These are phyloP conservation scores for Phytopythium oedochilum DNA, from an alignment of 352 stramenopile genomes.

Conservation along the genomic window DNA sequence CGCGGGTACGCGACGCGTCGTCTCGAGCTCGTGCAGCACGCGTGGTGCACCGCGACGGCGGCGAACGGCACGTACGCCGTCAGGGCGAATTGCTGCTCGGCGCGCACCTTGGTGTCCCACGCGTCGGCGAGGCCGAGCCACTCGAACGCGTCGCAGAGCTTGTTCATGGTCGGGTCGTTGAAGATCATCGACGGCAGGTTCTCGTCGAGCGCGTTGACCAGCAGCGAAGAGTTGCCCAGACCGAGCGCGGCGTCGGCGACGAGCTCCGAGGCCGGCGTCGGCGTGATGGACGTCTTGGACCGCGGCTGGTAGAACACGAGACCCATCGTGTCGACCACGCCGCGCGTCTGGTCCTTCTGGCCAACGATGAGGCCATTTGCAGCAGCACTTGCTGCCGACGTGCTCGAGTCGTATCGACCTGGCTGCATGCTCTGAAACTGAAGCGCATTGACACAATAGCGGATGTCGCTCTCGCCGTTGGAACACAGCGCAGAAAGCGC, in stretches of 20 bases:
- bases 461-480: conserved; percentile 89
- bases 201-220: conserved; percentile 87
- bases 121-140: conserved; percentile 80
- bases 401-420: neutral
- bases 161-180: conserved; percentile 88
- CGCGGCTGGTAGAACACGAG: conserved; percentile 71
- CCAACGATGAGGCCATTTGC: conserved; percentile 34
- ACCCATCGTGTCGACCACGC: conserved; percentile 64
- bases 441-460: conserved; percentile 95
- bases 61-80: conserved; percentile 67
- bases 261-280: conserved; percentile 24
- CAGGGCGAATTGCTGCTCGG: conserved; percentile 74
- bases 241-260: conserved; percentile 67
- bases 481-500: conserved; percentile 50
- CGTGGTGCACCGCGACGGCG: conserved; percentile 56
- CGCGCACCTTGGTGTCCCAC: conserved; percentile 50
- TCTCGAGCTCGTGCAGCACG: conserved; percentile 71
- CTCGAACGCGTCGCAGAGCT: conserved; percentile 75
- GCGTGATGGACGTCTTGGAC: conserved; percentile 37
- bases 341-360: conserved; percentile 54
- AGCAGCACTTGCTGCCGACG: neutral
- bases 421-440: conserved; percentile 90
- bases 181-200: conserved; percentile 87
- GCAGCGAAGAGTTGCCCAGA: conserved; percentile 71
- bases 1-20: conserved; percentile 72